Evolutionary conservation across 768 basidiomycete species (phyloP).

Genomic region (Scleroderma bovista): DNA sequence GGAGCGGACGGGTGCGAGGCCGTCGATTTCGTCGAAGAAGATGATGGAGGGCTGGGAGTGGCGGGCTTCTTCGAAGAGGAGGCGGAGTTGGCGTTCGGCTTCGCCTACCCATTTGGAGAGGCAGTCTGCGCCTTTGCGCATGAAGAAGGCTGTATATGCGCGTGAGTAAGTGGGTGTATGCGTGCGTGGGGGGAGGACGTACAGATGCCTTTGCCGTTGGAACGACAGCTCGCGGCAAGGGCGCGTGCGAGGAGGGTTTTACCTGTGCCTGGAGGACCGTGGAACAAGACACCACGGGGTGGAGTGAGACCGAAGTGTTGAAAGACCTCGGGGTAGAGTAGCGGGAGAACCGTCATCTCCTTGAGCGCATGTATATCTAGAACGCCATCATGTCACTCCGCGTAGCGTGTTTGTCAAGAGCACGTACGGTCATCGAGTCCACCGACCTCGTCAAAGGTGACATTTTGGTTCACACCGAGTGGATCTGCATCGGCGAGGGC

Average conservation of each 20-base stretch:
- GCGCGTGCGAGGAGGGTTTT: constrained; percentile 94
- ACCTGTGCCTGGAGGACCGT: constrained; percentile 98
- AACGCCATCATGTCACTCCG: neutral
- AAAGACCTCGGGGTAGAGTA: constrained; percentile 96
- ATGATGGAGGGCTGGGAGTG: constrained; percentile 94
- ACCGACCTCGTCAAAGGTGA: constrained; percentile 95
- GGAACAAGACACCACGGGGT: constrained; percentile 93
- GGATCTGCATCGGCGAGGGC: constrained; percentile 95
- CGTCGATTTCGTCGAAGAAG: constrained; percentile 99
- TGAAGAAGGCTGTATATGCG: constrained; percentile 81
- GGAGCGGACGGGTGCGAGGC: constrained; percentile 95
- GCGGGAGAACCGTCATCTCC: constrained; percentile 95
- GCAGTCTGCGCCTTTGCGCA: constrained; percentile 98
- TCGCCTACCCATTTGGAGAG: constrained; percentile 99
- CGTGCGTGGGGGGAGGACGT: constrained; percentile 28
- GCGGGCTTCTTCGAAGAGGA: constrained; percentile 93
- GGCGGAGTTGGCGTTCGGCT: constrained; percentile 90
- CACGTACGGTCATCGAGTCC: constrained; percentile 86
- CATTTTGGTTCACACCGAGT: constrained; percentile 85
- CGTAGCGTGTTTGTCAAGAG: neutral
- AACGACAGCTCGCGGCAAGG: constrained; percentile 86
- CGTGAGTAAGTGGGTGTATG: neutral
- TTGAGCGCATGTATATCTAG: constrained; percentile 93
- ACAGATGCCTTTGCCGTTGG: constrained; percentile 86
- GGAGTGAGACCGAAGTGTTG: constrained; percentile 91